Evolutionary conservation across 1,284 basidiomycete genomes (phyloP).

Genomic region (Megacollybia platyphylla): DNA sequence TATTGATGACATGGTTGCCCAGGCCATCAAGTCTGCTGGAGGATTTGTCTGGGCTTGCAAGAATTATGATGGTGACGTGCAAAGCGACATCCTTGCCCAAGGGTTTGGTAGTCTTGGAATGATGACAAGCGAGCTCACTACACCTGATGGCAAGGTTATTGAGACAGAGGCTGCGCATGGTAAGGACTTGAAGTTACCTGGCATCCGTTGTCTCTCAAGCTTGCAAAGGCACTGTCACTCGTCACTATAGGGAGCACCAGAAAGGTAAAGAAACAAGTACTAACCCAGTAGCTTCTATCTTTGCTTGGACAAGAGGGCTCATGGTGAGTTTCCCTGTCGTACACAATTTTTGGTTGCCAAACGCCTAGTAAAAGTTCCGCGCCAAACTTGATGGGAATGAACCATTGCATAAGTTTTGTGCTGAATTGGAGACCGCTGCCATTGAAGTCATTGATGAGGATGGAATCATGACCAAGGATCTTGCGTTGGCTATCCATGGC

Average conservation of each 20-base stretch:
- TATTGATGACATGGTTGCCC: conserved; percentile 94
- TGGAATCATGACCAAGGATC: conserved; percentile 92
- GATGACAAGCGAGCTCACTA: conserved; percentile 97
- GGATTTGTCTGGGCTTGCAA: conserved; percentile 98
- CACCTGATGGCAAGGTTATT: conserved; percentile 87
- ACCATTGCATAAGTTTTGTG: conserved; percentile 65
- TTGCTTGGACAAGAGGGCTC: conserved; percentile 95
- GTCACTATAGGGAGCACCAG: conserved; percentile 96
- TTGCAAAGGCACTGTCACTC: conserved; percentile 65
- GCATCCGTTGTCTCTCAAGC: neutral
- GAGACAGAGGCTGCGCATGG: conserved; percentile 95
- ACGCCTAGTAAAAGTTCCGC: conserved; percentile 38
- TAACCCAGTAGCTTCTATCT: conserved; percentile 97
- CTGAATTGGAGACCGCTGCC: conserved; percentile 78
- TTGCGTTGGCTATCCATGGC: conserved; percentile 91
- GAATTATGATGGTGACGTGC: conserved; percentile 95
- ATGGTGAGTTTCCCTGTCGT: conserved; percentile 16
- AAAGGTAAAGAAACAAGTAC: conserved; percentile 94
- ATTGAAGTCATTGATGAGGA: conserved; percentile 88
- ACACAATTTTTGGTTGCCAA: too few relatives aligned
- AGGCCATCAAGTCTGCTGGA: conserved; percentile 91
- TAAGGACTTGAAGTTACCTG: conserved; percentile 7
- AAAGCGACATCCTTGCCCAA: conserved; percentile 87
- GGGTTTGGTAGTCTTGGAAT: conserved; percentile 91
- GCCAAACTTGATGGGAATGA: conserved; percentile 88